Evolutionary conservation across 208 protist species (phyloP), one percentile per base, ranked within the genome.

Genomic region (Plasmodiophora brassicae): DNA sequence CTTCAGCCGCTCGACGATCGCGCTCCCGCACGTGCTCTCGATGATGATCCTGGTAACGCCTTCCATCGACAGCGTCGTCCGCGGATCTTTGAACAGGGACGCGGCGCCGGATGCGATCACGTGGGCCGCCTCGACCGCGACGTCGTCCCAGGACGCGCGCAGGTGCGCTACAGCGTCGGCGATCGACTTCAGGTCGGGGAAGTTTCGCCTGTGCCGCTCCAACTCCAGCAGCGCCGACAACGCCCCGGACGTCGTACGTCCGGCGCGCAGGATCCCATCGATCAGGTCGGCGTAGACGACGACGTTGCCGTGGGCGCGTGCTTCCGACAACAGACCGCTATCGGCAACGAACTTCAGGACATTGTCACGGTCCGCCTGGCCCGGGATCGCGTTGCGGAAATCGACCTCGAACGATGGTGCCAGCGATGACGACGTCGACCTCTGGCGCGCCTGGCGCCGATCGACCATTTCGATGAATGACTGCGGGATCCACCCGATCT

Each of bases 401-500:
- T 78, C 65, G n/a, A 78, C 41, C 65, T 78, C 65, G 65, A 5
- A 32, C 65, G 5, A 5, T n/a, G n/a, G n/a, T n/a, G n/a, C n/a
- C n/a, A n/a, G n/a, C n/a, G n/a, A n/a, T n/a, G n/a, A n/a, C n/a
- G 65, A 14, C 14, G 65, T n/a, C 5, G 65, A 14, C 5, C 14
- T 38, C 5, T 38, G 10, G n/a, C 41, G 10, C 5, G 65, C 32
- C 25, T 14, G 25, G 50, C 25, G 20, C 20, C 25, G 20, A 57
- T 57, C 25, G 5, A 78, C n/a, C 14, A 78, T 5, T 38, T 78
- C 65, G 5, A 78, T n/a, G n/a, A 36, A 78, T 38, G 65, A 5
- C n/a, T 78, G 65, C 65, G 65, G 65, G 20, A 78, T 78, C 65
- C 65, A 78, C 20, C 65, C 65, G 65, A 78, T 44, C 5, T 78